Base-by-base conservation (phyloP, 169 alveolate species). In the Amoebophrya sp. region DNA sequence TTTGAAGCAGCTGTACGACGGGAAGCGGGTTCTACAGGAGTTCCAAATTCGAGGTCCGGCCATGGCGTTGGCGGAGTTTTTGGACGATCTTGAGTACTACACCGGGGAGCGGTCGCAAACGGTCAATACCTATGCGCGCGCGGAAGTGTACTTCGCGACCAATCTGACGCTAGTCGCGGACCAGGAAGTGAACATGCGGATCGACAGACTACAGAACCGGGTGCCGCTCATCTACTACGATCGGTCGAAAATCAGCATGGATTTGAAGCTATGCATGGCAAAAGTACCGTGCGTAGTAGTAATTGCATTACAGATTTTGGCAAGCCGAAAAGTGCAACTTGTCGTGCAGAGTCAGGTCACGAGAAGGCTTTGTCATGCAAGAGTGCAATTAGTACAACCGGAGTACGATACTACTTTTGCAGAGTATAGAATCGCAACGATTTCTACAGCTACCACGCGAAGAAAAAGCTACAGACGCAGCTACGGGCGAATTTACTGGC, bases 11-110 rank as follows among this genome's bases (percentile, higher is more conserved):
- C 83, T 66, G 29, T 66, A 66, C 83, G 32, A 66, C 83, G 29
- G 38, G 83, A 3, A 66, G 83, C 83, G 83, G 10, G 83, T 66
- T 18, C 10, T 1, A 25, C 83, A n/a, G 38, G 83, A 66, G 83
- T 25, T 66, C 35, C 83, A 25, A 25, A n/a, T 66, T 3, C 83
- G 18, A 25, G 83, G 83, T 3, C 83, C 83, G 83, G 83, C 83
- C 7, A 66, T 66, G 7, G 83, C 83, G 38, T 1, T 66, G 7
- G 83, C 83, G 7, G 83, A 66, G 18, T 25, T 66, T 66, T 25
- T 66, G 32, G 83, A 66, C 83, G 83, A 66, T 66, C 12, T 66
- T 25, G 83, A 66, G 83, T 66, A 66, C 83, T 66, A 66, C 83
- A 66, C 83, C 10, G 83, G 83, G 32, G 32, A 2, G 35, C 83